phyloP scores from a whole-genome alignment of 2,329 filamentous ascomycete genomes.

The Cladophialophora bantiana region DNA sequence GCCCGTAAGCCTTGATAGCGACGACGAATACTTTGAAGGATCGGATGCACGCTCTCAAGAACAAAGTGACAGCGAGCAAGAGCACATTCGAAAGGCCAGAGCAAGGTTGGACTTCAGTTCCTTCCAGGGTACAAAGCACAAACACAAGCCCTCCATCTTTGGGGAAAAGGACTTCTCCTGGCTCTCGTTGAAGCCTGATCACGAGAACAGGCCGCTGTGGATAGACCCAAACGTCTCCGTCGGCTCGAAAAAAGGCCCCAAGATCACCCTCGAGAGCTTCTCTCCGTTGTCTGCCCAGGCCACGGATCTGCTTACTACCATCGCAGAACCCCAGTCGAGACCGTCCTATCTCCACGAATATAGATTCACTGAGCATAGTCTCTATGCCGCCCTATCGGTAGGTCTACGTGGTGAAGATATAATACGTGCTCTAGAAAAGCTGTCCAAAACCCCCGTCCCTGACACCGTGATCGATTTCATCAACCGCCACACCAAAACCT shows the following conservation, averaged over 20 bases:
- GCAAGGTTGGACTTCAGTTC: conserved; percentile 62
- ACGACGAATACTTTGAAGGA: conserved; percentile 63
- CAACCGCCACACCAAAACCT: conserved; percentile 83
- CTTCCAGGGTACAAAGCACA: conserved; percentile 56
- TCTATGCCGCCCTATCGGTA: conserved; percentile 94
- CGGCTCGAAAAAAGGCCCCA: conserved; percentile 66
- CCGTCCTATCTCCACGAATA: conserved; percentile 95
- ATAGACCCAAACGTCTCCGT: conserved; percentile 70
- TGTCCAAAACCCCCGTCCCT: conserved; percentile 87
- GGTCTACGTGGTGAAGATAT: conserved; percentile 91
- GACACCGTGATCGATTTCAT: conserved; percentile 81
- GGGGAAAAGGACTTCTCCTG: conserved; percentile 80
- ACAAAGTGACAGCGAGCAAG: conserved; percentile 55
- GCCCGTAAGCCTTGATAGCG: conserved; percentile 56
- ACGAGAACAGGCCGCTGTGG: conserved; percentile 89
- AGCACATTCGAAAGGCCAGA: conserved; percentile 46
- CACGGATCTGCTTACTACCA: conserved; percentile 93
- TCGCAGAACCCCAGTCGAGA: conserved; percentile 89
- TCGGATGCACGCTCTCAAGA: conserved; percentile 49
- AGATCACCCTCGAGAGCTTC: conserved; percentile 94
- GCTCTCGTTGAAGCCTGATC: conserved; percentile 83
- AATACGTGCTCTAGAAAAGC: conserved; percentile 82
- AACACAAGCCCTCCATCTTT: conserved; percentile 61
- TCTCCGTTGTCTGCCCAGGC: conserved; percentile 84
- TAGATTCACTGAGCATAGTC: conserved; percentile 84